Percentiles rank a stretch among this genome's conserved stretches.
Conservation (phyloP, 305 asterid species). For the Solanum hybrid region DNA sequence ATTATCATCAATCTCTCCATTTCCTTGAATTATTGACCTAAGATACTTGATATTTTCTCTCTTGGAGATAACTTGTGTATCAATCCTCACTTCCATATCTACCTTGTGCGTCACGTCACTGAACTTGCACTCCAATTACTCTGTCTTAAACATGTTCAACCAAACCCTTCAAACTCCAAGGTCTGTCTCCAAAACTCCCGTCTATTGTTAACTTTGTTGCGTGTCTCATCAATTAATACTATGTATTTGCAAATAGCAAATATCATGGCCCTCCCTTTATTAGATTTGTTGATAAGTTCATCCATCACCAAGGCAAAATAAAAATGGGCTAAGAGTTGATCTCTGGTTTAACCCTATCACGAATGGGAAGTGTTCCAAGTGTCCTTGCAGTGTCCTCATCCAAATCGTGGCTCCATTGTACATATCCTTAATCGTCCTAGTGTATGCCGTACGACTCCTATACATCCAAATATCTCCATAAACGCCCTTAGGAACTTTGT, state of each 20-base stretch:
- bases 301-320: not conserved
- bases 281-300: not conserved
- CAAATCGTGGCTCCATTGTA: not conserved
- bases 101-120: not conserved
- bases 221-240: not conserved
- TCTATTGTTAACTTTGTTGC: not conserved
- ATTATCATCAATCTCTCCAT: not conserved
- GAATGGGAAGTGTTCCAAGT: not conserved
- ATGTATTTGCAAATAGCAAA: not conserved
- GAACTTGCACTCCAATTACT: not conserved
- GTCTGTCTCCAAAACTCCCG: not conserved
- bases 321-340: not conserved
- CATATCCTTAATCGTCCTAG: not conserved
- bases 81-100: not conserved
- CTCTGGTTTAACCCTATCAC: not conserved
- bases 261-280: not conserved
- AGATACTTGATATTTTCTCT: not conserved
- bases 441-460: not conserved
- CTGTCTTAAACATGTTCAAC: not conserved
- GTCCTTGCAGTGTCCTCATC: not conserved
- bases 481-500: not conserved
- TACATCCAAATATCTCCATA: not conserved
- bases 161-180: not conserved
- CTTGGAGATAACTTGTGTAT: not conserved
- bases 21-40: not conserved